Evolutionary conservation across 1,284 basidiomycete genomes (phyloP), one percentile per base, ranked within the genome.

Genomic region (Ustilago vetiveriae): DNA sequence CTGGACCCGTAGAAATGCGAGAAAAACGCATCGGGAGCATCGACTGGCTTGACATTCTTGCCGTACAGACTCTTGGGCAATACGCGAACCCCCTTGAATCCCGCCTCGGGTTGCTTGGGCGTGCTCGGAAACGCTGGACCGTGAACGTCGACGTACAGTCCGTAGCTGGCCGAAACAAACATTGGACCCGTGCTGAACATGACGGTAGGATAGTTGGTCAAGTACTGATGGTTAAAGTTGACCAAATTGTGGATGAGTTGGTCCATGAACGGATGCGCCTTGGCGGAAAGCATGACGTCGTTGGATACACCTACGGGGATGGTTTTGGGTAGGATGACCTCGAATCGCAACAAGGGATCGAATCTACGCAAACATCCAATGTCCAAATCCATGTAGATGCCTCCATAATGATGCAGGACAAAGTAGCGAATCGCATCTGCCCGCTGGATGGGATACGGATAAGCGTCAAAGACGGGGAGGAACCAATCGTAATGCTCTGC

Each of bases 401-500:
- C 96, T 38, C 95, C 96, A 81, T 91, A 80, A 80, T 94, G 88
- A 83, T 98, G 89, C 38, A 98, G 88, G 53, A 99, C 88, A 83
- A 98, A 98, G 85, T 99, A 99, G 40, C 96, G 93, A 78, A 98
- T 98, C 32, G 88, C 91, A 83, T 98, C 96, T 26, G 96, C 96
- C 32, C 96, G 90, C 82, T 98, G 95, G 78, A 99, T 98, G 39
- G 88, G 86, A 83, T 96, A 98, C 43, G 88, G 86, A 86, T 99
- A 99, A 70, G 87, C 86, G 84, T 98, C 93, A 78, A 91, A 98
- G 44, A 92, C 94, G 73, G 90, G 87, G 43, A 98, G 86, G 84
- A 97, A 96, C 89, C 92, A 93, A 11, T 90, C 86, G 81, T 98
- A 99, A 65, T 94, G 84, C 55, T 88, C 84, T 16, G 89, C 89